Percentiles rank a stretch among this genome's conserved stretches.
These are phyloP conservation scores for Phycomyces blakesleeanus DNA, from an alignment of 192 early-diverging fungal species.

Conservation along the genomic window DNA sequence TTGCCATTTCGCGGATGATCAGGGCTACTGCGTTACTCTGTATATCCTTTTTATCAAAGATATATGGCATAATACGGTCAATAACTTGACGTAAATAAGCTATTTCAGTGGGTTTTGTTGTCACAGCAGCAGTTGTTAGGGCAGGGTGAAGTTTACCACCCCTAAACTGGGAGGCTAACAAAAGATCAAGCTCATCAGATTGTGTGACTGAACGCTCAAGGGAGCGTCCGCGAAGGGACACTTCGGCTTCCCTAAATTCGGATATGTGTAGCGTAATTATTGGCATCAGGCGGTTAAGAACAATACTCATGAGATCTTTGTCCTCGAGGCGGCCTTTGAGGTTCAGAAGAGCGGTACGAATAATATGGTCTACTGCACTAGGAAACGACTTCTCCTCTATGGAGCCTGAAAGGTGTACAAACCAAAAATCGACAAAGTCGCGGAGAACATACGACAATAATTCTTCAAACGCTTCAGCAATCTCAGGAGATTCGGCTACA, in stretches of 20 bases:
- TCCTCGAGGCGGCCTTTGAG: constrained; percentile 41
- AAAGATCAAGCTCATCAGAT: constrained; percentile 51
- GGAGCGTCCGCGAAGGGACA: constrained; percentile 38
- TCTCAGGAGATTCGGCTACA: constrained; percentile 19
- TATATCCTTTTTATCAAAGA: constrained; percentile 58
- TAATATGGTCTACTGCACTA: constrained; percentile 41
- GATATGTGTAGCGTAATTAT: constrained; percentile 68
- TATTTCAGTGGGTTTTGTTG: constrained; percentile 44
- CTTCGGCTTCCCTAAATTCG: constrained; percentile 61
- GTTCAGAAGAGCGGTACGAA: constrained; percentile 36
- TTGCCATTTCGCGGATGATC: constrained; percentile 74
- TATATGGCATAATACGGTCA: constrained; percentile 58
- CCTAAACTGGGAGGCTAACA: constrained; percentile 55
- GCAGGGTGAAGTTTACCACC: constrained; percentile 58
- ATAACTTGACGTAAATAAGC: constrained; percentile 62
- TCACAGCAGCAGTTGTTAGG: constrained; percentile 41
- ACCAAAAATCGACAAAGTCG: constrained; percentile 63
- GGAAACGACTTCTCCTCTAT: constrained; percentile 46
- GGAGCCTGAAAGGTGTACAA: constrained; percentile 32
- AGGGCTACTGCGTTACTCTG: constrained; percentile 54
- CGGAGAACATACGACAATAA: constrained; percentile 46
- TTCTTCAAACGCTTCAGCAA: constrained; percentile 40
- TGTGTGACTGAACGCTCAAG: constrained; percentile 48
- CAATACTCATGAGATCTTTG: constrained; percentile 59
- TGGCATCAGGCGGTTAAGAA: constrained; percentile 62